phyloP scores from a whole-genome alignment of 495 filamentous ascomycete species.

The Trichoderma orchidacearum region DNA sequence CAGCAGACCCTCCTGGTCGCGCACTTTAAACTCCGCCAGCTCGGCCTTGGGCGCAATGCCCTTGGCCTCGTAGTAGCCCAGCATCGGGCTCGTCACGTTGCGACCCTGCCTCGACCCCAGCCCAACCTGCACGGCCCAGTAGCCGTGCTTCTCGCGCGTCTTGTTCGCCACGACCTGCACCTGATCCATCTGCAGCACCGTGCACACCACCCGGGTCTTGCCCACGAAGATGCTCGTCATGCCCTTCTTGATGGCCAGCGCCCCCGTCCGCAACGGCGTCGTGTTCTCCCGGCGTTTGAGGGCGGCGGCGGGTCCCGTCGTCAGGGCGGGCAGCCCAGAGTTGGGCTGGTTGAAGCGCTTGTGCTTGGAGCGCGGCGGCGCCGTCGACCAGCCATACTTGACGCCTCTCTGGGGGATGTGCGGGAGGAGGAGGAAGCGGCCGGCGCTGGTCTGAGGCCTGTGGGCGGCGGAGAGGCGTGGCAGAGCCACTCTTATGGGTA shows the following conservation, averaged over 20 bases:
- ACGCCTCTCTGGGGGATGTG: constrained; percentile 31
- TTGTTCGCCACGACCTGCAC: constrained; percentile 80
- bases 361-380: constrained; percentile 18
- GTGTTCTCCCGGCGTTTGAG: constrained; percentile 63
- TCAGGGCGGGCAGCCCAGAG: constrained; percentile 41
- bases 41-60: constrained; percentile 69
- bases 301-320: constrained; percentile 63
- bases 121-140: constrained; percentile 86
- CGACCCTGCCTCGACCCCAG: constrained; percentile 58
- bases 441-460: constrained; percentile 4
- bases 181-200: constrained; percentile 85
- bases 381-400: constrained; percentile 41
- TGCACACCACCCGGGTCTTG: constrained; percentile 67
- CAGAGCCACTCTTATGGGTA: constrained; percentile 27
- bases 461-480: constrained; percentile 22
- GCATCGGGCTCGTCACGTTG: constrained; percentile 63
- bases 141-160: constrained; percentile 67
- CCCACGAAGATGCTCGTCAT: constrained; percentile 84
- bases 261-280: constrained; percentile 68
- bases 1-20: constrained; percentile 55
- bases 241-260: constrained; percentile 78
- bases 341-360: constrained; percentile 37
- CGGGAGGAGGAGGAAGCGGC: constrained; percentile 22
- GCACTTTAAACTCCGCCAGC: constrained; percentile 79
- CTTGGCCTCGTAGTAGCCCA: constrained; percentile 73